Conservation (phyloP, 306 rosid species). For the Cicer judaicum region DNA sequence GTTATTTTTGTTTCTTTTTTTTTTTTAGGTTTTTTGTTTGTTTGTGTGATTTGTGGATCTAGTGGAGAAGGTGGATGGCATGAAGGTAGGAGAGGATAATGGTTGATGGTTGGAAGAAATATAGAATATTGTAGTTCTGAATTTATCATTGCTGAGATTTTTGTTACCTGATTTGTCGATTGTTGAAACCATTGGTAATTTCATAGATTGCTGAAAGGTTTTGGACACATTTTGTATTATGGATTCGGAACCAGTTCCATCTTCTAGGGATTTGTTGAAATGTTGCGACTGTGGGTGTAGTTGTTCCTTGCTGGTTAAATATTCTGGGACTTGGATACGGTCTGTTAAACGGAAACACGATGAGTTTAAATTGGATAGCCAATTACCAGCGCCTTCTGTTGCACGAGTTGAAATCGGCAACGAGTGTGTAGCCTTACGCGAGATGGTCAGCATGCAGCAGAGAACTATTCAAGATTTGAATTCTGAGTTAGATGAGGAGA, state of each 20-base stretch:
- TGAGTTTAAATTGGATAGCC: conserved; percentile 63
- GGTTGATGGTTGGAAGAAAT: conserved; percentile 20
- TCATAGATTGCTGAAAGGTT: conserved; percentile 46
- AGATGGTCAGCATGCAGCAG: conserved; percentile 78
- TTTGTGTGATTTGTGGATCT: conserved; percentile 54
- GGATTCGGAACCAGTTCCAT: conserved; percentile 62
- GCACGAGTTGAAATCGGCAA: conserved; percentile 74
- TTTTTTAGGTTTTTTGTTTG: conserved; percentile 34
- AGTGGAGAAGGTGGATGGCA: conserved; percentile 39
- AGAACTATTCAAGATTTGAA: conserved; percentile 72
- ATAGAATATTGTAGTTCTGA: conserved; percentile 8
- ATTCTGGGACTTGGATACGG: conserved; percentile 75
- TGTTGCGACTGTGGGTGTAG: conserved; percentile 73
- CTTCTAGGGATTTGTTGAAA: conserved; percentile 62
- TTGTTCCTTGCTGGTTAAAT: conserved; percentile 55
- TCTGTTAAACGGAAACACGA: conserved; percentile 81
- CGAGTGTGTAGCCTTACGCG: conserved; percentile 82
- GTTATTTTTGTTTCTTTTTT: conserved; percentile 26
- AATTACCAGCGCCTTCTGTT: conserved; percentile 56
- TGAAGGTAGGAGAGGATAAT: conserved; percentile 51
- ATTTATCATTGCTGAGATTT: conserved; percentile 5
- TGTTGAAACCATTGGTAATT: conserved; percentile 34
- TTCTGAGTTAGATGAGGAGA: conserved; percentile 90
- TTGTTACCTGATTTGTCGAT: conserved; percentile 41
- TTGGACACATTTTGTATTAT: conserved; percentile 56